A percentile compares a stretch with the other conserved stretches of the same genome.
Conservation (phyloP, 208 protist species). For the Wallacemonas rigidus region DNA sequence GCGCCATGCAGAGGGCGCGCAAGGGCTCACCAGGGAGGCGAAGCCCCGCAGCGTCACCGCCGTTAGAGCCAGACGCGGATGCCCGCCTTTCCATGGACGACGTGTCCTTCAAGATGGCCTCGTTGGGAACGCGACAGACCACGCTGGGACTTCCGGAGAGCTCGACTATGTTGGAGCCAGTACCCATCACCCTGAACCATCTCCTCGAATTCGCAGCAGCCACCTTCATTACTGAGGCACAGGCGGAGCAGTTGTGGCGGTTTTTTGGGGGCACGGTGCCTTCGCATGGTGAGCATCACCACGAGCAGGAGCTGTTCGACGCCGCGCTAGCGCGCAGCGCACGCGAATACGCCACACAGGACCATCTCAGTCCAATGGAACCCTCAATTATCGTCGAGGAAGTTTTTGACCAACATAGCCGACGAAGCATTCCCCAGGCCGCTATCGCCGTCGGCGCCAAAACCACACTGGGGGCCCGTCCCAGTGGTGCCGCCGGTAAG, state of each 20-base stretch:
- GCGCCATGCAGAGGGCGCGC: constrained; percentile 1
- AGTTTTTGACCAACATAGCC: not conserved
- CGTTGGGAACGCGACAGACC: constrained; percentile 55
- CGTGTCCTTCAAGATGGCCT: constrained; percentile 72
- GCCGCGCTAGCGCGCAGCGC: not conserved
- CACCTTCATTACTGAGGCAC: constrained; percentile 73
- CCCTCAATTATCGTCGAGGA: constrained; percentile 20
- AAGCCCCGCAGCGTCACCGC: no score
- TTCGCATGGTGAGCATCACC: not conserved
- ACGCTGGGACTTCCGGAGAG: constrained; percentile 49
- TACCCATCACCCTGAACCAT: constrained; percentile 74
- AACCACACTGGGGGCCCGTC: no score
- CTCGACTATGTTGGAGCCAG: constrained; percentile 39
- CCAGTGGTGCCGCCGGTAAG: not conserved
- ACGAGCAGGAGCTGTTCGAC: not conserved
- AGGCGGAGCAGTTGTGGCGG: constrained; percentile 76
- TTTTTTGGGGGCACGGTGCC: constrained; percentile 44
- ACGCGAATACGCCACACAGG: not conserved
- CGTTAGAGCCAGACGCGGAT: not conserved
- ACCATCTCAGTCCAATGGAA: constrained; percentile 9
- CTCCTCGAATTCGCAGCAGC: constrained; percentile 78
- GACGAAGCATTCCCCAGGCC: not conserved
- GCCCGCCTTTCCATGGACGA: constrained; percentile 20
- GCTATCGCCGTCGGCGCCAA: no score
- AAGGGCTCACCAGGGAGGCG: not conserved